phyloP scores from a whole-genome alignment of 2,329 filamentous ascomycete species.

The Macrophomina tecta region DNA sequence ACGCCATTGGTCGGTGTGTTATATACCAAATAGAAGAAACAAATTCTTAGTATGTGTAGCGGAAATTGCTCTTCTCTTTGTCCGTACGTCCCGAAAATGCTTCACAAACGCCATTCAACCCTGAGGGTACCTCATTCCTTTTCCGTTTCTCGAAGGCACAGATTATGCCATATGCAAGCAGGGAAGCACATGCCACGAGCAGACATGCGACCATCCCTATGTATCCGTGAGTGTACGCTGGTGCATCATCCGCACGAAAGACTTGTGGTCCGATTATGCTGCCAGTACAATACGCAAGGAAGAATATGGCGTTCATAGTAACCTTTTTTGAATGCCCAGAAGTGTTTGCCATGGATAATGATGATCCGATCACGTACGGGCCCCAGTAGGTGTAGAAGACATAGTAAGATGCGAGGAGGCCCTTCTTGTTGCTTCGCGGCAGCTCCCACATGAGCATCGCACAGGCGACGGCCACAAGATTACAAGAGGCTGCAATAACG shows the following conservation, averaged over 20 bases:
- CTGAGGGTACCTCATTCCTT: constrained; percentile 9
- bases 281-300: constrained; percentile 49
- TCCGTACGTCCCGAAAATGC: constrained; percentile 30
- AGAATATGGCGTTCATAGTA: constrained; percentile 46
- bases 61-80: constrained; percentile 30
- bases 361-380: constrained; percentile 39
- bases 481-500: constrained; percentile 40
- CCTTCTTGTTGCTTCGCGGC: constrained; percentile 42
- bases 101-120: constrained; percentile 4
- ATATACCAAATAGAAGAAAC: no score
- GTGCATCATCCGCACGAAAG: constrained; percentile 48
- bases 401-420: constrained; percentile 50
- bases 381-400: constrained; percentile 50
- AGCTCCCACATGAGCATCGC: constrained; percentile 40
- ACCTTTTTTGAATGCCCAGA: constrained; percentile 50
- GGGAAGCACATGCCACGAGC: constrained; percentile 29
- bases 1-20: no score
- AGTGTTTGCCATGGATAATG: constrained; percentile 41
- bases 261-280: constrained; percentile 53
- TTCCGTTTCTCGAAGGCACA: constrained; percentile 30
- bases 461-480: constrained; percentile 40
- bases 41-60: constrained; percentile 25
- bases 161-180: constrained; percentile 28
- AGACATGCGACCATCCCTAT: constrained; percentile 29
- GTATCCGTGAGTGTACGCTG: constrained; percentile 43